phyloP scores from a whole-genome alignment of 1,284 basidiomycete species.

The Lentinus polychrous region DNA sequence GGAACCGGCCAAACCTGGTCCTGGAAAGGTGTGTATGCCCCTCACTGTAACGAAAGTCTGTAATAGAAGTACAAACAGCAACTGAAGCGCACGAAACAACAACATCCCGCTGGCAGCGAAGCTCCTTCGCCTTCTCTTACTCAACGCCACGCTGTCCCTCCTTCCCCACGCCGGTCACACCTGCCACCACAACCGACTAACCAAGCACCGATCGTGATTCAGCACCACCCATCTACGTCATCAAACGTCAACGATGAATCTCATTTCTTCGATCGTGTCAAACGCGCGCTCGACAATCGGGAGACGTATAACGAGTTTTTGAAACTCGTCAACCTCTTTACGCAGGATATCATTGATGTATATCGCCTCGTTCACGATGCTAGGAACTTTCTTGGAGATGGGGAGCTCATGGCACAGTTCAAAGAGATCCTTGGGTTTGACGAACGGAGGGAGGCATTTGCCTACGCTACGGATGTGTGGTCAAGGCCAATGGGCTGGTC shows the following conservation, averaged over 20 bases:
- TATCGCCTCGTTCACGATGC: conserved; percentile 75
- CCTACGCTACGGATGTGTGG: conserved; percentile 70
- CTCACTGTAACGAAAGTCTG: conserved; percentile 5
- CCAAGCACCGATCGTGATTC: conserved; percentile 5
- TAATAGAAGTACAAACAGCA: neutral
- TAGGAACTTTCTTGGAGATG: conserved; percentile 71
- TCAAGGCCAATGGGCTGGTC: conserved; percentile 51
- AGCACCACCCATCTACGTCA: conserved; percentile 13
- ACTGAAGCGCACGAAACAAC: conserved; percentile 20
- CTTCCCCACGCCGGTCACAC: conserved; percentile 5
- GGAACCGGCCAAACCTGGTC: conserved; percentile 21
- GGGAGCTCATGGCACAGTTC: conserved; percentile 82
- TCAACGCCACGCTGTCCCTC: conserved; percentile 12
- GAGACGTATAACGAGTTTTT: conserved; percentile 80
- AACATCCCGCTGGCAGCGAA: conserved; percentile 33
- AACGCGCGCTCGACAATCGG: conserved; percentile 68
- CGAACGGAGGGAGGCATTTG: conserved; percentile 54
- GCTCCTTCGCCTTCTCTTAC: conserved; percentile 22
- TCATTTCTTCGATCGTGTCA: conserved; percentile 90
- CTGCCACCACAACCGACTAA: conserved; percentile 1
- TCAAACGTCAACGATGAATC: conserved; percentile 72
- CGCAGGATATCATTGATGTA: conserved; percentile 86
- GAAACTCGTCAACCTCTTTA: conserved; percentile 75
- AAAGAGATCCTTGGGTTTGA: conserved; percentile 72
- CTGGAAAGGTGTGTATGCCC: conserved; percentile 25